Base-by-base conservation (phyloP, 1,284 basidiomycete genomes). In the Meira miltonrushii region DNA sequence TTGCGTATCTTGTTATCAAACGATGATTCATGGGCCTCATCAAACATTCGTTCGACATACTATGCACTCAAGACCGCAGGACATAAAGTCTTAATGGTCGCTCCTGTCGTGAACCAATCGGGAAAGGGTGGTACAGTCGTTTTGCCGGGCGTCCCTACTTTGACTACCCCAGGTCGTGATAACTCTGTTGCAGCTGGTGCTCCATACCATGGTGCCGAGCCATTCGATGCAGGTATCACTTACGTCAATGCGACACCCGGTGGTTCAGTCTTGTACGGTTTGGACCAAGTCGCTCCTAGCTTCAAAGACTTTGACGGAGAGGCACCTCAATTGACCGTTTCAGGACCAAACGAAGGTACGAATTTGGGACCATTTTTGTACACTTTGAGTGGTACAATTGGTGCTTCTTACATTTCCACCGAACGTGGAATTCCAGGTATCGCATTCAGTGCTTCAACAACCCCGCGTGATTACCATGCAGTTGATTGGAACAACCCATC, bases 41-140 rank as follows among this genome's bases (percentile, higher is more conserved):
- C 69, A 39, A 64, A 63, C 55, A 59, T 74, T 15, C 62, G 69
- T 28, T 71, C 70, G 7, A 59, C 67, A 9, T 74, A 72, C 62
- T 67, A 69, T 28, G 73, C 73, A 8, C 65, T 74, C 15, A 67
- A 66, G 37, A 54, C 64, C 10, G 66, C 64, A 11, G 72, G 73
- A 12, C 72, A 74, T 59, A 66, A 61, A 17, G 72, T 69, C 21
- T 19, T 43, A 15, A 43, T 43, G 40, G 67, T 69, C 19, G 62
- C 66, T 0, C 67, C 72, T 5, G 58, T 62, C 38, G 63, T 61
- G 43, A 64, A 70, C 47, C 72, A 74, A 61, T 66, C 64, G 11
- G 72, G 67, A n/a, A 71, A 64, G 49, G 72, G 71, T 13, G 69
- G 70, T 28, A 74, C 71, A 9, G 64, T 74, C 12, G 66, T 68